phyloP scores from a whole-genome alignment of 2,329 filamentous ascomycete species.

The Phaeophleospora eucalypticola region DNA sequence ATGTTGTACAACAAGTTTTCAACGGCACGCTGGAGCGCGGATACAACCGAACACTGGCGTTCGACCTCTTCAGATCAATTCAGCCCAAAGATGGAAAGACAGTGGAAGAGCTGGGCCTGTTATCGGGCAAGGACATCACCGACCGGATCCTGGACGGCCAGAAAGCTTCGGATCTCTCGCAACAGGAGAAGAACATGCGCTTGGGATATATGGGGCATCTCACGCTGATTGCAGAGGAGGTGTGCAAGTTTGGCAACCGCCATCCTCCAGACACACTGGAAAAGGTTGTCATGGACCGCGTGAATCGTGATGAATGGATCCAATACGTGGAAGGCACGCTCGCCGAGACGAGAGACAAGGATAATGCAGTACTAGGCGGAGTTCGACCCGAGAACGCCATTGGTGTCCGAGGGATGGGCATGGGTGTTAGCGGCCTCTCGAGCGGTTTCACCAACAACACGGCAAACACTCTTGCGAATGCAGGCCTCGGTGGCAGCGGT shows the following conservation, averaged over 20 bases:
- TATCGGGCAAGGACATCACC: constrained; percentile 78
- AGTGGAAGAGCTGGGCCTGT: constrained; percentile 24
- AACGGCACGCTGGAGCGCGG: constrained; percentile 97
- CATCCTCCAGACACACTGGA: constrained; percentile 85
- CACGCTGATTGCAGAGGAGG: constrained; percentile 94
- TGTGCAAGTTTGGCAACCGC: constrained; percentile 95
- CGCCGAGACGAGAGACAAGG: constrained; percentile 87
- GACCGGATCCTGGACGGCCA: constrained; percentile 90
- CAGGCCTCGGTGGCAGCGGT: constrained; percentile 64
- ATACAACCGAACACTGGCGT: constrained; percentile 82
- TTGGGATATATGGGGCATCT: constrained; percentile 98
- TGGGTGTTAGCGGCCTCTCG: constrained; percentile 39
- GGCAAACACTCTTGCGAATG: constrained; percentile 65
- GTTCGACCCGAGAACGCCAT: constrained; percentile 88
- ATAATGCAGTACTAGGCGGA: constrained; percentile 96
- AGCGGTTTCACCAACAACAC: constrained; percentile 47
- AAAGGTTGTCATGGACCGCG: constrained; percentile 76
- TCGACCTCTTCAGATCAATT: constrained; percentile 67
- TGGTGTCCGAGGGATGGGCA: constrained; percentile 57
- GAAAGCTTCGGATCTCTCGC: constrained; percentile 77
- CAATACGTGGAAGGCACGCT: constrained; percentile 91
- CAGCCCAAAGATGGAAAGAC: constrained; percentile 19
- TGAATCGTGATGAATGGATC: constrained; percentile 87
- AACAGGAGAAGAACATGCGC: constrained; percentile 78
- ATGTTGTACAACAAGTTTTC: constrained; percentile 98